These are phyloP conservation scores for Casuarina glauca DNA, from an alignment of 306 rosid species.

Conservation along the genomic window DNA sequence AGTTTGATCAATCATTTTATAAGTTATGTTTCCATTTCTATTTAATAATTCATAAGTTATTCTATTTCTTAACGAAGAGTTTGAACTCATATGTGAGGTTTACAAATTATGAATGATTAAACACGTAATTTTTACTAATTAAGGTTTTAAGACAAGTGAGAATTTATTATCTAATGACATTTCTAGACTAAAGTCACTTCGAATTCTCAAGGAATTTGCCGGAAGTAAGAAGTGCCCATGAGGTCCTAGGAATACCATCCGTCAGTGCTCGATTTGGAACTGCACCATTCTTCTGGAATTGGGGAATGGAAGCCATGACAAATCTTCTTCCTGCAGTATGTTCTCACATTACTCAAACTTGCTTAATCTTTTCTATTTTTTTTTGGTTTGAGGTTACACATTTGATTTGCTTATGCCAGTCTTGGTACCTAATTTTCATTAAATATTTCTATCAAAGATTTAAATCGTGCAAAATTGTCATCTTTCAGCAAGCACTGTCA, in stretches of 20 bases:
- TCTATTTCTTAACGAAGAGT: no score
- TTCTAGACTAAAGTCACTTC: neutral
- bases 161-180: neutral
- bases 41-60: no score
- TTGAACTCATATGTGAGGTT: no score
- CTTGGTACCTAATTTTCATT: neutral
- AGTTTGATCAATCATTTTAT: no score
- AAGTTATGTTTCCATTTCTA: no score
- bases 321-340: conserved; percentile 67
- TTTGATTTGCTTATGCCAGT: neutral
- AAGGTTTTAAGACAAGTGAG: no score
- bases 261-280: conserved; percentile 98
- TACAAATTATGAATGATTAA: no score
- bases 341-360: conserved; percentile 12
- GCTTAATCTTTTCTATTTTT: neutral
- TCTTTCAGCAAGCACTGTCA: neutral
- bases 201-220: conserved; percentile 76
- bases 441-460: neutral
- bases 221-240: conserved; percentile 85
- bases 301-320: conserved; percentile 92
- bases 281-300: conserved; percentile 93
- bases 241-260: conserved; percentile 80
- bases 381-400: neutral
- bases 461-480: neutral
- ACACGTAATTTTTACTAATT: no score